phyloP scores from a whole-genome alignment of 306 rosid genomes.

The Cucurbita argyrosperma region DNA sequence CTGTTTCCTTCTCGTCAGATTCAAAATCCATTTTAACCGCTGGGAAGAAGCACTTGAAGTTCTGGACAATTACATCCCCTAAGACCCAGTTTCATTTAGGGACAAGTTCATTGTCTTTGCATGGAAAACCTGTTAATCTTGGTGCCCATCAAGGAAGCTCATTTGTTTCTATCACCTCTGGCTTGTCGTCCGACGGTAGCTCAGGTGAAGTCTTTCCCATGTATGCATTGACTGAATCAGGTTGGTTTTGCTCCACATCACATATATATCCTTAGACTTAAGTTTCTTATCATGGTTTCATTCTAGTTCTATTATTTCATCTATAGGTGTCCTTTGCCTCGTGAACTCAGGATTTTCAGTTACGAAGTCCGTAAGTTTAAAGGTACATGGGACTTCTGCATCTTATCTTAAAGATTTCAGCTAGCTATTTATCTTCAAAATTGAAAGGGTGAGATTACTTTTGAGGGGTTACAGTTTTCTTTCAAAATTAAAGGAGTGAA shows the following conservation, averaged over 20 bases:
- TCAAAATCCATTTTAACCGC: constrained; percentile 51
- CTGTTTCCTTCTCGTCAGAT: constrained; percentile 57
- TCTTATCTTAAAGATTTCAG: constrained; percentile 1
- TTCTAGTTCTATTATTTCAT: constrained; percentile 11
- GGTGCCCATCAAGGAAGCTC: constrained; percentile 44
- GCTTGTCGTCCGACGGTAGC: constrained; percentile 11
- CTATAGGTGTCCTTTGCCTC: constrained; percentile 40
- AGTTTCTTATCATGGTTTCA: constrained; percentile 10
- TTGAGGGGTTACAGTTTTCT: background rate
- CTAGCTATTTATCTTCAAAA: background rate
- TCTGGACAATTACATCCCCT: constrained; percentile 54
- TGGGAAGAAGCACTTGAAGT: constrained; percentile 65
- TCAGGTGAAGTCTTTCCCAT: constrained; percentile 29
- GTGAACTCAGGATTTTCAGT: constrained; percentile 42
- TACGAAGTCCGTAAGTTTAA: constrained; percentile 39
- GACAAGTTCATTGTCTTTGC: constrained; percentile 20
- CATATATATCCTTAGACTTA: background rate
- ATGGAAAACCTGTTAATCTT: constrained; percentile 50
- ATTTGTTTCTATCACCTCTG: constrained; percentile 36
- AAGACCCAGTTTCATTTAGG: constrained; percentile 28
- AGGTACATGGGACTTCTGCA: constrained; percentile 19
- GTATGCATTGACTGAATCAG: constrained; percentile 55
- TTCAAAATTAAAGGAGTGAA: background rate
- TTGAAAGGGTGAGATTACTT: background rate
- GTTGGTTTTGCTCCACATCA: constrained; percentile 28